phyloP scores from a whole-genome alignment of 2,329 filamentous ascomycete species.

The Tolypocladium capitatum region DNA sequence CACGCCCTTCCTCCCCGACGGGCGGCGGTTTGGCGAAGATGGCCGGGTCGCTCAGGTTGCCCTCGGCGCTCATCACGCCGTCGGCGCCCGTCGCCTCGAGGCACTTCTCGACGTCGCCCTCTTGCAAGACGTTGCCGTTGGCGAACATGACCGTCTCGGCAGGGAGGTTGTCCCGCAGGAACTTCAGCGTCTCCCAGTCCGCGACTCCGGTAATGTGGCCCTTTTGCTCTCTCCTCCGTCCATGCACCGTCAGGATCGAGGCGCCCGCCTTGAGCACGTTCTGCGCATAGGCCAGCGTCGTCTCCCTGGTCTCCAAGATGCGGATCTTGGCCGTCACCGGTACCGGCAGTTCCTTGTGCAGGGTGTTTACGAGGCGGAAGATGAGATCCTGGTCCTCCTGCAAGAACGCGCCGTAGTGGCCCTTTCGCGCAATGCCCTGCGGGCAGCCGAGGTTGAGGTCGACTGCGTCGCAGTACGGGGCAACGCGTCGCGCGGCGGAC shows the following conservation, averaged over 20 bases:
- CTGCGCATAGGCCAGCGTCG: conserved; percentile 76
- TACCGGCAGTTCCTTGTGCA: conserved; percentile 65
- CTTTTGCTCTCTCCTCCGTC: conserved; percentile 80
- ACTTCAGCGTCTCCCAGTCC: conserved; percentile 78
- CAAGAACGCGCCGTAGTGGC: conserved; percentile 85
- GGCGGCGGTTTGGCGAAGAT: conserved; percentile 64
- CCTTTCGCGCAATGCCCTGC: conserved; percentile 83
- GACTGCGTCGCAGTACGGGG: conserved; percentile 85
- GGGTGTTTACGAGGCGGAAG: conserved; percentile 65
- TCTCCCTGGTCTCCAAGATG: conserved; percentile 73
- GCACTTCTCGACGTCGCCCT: conserved; percentile 64
- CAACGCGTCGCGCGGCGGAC: conserved; percentile 61
- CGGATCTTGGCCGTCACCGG: conserved; percentile 94
- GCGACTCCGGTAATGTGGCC: conserved; percentile 88
- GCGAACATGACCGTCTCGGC: conserved; percentile 87
- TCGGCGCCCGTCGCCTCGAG: conserved; percentile 77
- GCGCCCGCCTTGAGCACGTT: conserved; percentile 81
- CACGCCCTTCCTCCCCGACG: conserved; percentile 51
- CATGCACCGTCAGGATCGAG: conserved; percentile 88
- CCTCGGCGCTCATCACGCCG: conserved; percentile 91
- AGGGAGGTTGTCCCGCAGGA: conserved; percentile 70
- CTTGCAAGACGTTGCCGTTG: conserved; percentile 83
- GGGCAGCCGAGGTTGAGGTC: conserved; percentile 94
- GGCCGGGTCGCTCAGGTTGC: conserved; percentile 80
- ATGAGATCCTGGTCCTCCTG: conserved; percentile 87